These are phyloP conservation scores for Chlorella sp. DNA, from an alignment of 139 green algal genomes.

Conservation along the genomic window DNA sequence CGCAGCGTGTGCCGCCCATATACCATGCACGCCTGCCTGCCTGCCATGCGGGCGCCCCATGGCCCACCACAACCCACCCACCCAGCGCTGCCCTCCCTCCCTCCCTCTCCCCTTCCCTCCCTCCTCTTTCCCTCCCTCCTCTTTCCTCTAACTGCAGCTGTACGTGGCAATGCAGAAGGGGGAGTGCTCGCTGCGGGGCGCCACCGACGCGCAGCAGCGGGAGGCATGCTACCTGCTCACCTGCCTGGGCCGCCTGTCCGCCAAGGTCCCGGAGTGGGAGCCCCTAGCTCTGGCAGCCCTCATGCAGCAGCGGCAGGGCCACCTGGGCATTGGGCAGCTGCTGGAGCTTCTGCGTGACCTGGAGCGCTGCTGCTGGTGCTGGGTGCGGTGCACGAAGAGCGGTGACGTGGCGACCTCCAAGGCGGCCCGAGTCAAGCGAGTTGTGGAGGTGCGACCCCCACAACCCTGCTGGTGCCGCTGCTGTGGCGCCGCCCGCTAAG, in stretches of 20 bases:
- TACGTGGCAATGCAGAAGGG: too few relatives aligned
- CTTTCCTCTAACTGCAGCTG: too few relatives aligned
- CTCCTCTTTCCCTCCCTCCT: too few relatives aligned
- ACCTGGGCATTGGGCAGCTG: neutral
- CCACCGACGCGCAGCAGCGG: neutral
- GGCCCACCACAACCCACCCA: too few relatives aligned
- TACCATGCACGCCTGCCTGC: neutral
- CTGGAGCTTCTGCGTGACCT: neutral
- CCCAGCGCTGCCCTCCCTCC: too few relatives aligned
- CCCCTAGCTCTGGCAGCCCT: neutral
- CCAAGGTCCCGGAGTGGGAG: neutral
- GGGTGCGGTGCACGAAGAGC: neutral
- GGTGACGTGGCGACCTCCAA: too few relatives aligned
- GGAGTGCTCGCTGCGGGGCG: too few relatives aligned
- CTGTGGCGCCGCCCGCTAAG: neutral
- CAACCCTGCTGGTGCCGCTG: neutral
- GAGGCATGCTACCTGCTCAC: neutral
- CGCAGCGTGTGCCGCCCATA: neutral
- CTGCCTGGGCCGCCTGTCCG: neutral
- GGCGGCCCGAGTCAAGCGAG: neutral
- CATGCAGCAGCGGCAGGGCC: neutral
- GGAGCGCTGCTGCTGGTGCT: neutral
- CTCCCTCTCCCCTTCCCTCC: too few relatives aligned
- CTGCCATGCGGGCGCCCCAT: too few relatives aligned
- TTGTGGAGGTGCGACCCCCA: neutral